Base-by-base conservation (phyloP, 2,329 filamentous ascomycete species). In the Talaromyces sp. region DNA sequence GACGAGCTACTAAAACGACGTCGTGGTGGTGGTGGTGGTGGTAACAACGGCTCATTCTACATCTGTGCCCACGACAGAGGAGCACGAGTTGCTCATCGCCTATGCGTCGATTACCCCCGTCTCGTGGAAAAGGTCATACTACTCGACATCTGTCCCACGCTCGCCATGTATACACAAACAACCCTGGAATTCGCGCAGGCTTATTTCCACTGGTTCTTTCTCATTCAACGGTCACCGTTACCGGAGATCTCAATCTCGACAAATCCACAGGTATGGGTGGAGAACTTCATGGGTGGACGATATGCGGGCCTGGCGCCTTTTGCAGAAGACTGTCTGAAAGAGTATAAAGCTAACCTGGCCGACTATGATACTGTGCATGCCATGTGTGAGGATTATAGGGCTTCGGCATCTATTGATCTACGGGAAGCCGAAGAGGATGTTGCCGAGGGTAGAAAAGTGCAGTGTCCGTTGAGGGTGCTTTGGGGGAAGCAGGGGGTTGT, bases 161-260 rank as follows among this genome's bases (percentile, higher is more conserved):
- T 81, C 10, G 75, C 75, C 5, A 83, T 83, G 78, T 84, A 78
- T 69, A 70, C 71, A 51, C 68, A 74, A 15, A 76, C 75, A 2
- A 62, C 76, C 53, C 63, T 73, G 4, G 67, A 69, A 0, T 79
- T 82, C 59, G 78, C 80, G 1, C 72, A 71, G 28, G 73, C 75
- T 0, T 84, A 83, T 66, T 84, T 79, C 63, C 82, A 85, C 67
- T 85, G 82, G 81, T 83, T 82, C 54, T 79, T 84, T 61, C 73
- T 84, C 19, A 80, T 83, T 8, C 82, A 85, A 64, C 66, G 70
- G 0, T 69, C 69, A 5, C 79, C 82, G 0, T 73, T 84, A 5
- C 81, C 79, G 0, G 81, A 84, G 64, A 75, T 73, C 40, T 69
- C 82, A 48, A 77, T 78, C 61, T 69, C 68, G 0, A 67, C 65